Evolutionary conservation across 805 yeast genomes (phyloP), one percentile per base, ranked within the genome.

Genomic region (Blastobotrys attinorum): DNA sequence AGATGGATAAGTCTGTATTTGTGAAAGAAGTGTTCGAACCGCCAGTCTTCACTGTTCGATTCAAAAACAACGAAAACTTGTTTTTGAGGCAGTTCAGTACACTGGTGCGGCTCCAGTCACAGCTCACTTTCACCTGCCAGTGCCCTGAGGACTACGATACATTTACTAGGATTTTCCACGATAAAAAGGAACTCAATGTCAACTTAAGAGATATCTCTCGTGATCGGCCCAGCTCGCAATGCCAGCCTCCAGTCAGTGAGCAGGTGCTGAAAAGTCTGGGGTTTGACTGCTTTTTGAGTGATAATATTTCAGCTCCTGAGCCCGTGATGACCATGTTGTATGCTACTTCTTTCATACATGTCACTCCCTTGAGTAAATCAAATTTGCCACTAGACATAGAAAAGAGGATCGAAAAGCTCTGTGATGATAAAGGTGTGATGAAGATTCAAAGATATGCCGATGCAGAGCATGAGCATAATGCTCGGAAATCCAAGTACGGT

Each of bases 231-330:
- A 25, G 29, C 29, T 7, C 11, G 7, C 7, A 25, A 7, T 11
- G 29, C 10, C 7, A 7, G 7, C 10, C 7, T 7, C 55, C 58
- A 4, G 43, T 57, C 34, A 22, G 47, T 17, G 21, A 25, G 1
- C 39, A 39, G 2, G 57, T 70, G 39, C 52, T 87, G 2, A 54
- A 49, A 22, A 29, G 45, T 0, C 60, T 67, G 18, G 96, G 96
- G 0, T 88, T 92, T 60, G 95, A 84, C 44, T 92, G 95, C 1
- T 85, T 76, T 55, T 52, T 88, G 21, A 61, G 73, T 2, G 96
- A 92, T 53, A 76, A 76, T 49, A 55, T 90, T 2, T 61, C 64
- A 2, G 97, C 96, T 0, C 95, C 96, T 1, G 56, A 61, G 4
- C 73, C 74, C 7, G 94, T 90, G 1, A 57, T 86, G 40, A 70